Percentiles rank a stretch among this genome's conserved stretches.
Evolutionary conservation across 2,329 filamentous ascomycete genomes (phyloP).

Genomic region (Nemania serpens): DNA sequence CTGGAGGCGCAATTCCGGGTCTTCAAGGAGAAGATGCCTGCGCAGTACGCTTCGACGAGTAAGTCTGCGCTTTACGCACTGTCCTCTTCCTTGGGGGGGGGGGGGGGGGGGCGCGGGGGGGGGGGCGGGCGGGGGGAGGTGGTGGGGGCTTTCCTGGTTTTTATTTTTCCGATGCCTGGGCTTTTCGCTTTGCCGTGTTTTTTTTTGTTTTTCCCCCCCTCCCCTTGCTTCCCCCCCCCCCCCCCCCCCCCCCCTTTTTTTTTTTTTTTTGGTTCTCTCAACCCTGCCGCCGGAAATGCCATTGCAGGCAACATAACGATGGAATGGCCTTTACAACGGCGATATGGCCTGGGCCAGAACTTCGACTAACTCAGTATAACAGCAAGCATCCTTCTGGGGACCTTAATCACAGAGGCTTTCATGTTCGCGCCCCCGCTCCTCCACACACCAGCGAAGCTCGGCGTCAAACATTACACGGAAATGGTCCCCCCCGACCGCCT

Average conservation of each 20-base stretch:
- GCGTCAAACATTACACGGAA: conserved; percentile 12
- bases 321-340: no score
- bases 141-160: no score
- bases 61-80: conserved; percentile 24
- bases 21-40: conserved; percentile 45
- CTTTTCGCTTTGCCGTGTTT: no score
- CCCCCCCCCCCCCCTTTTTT: background rate
- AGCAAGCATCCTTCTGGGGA: conserved; percentile 44
- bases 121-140: no score
- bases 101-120: no score
- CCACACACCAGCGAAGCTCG: conserved; percentile 9
- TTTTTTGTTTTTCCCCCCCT: no score
- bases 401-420: conserved; percentile 47
- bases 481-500: conserved; percentile 32
- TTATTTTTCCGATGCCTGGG: no score
- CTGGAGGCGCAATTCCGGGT: conserved; percentile 54
- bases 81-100: no score
- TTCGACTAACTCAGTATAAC: conserved; percentile 1
- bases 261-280: background rate
- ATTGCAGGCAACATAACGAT: no score
- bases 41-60: conserved; percentile 36
- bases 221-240: no score
- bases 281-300: no score
- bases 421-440: conserved; percentile 48
- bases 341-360: no score